Evolutionary conservation across 2,329 filamentous ascomycete genomes (phyloP), one percentile per base, ranked within the genome.

Genomic region (Aspergillus neoniger): DNA sequence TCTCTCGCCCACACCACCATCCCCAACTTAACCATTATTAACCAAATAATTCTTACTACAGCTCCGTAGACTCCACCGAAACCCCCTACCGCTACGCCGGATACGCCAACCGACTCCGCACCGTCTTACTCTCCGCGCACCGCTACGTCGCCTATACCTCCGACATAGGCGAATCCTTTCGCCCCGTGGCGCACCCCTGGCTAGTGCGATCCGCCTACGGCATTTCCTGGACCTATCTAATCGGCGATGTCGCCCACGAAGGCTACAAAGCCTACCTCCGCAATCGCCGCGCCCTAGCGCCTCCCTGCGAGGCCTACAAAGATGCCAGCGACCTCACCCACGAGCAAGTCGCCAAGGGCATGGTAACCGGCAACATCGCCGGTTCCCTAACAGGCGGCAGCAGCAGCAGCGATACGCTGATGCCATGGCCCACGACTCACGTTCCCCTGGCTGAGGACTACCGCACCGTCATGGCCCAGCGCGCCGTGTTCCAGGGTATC

Each of bases 91-190:
- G 95, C 71, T 99, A 98, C 79, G 94, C 93, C 59, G 95, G 91
- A 68, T 99, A 99, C 79, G 91, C 92, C 51, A 87, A 88, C 62
- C 88, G 95, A 52, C 80, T 95, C 64, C 88, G 91, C 63, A 96
- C 93, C 7, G 91, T 98, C 67, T 87, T 99, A 71, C 82, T 93
- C 68, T 92, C 91, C 15, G 93, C 93, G 4, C 95, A 98, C 72
- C 89, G 95, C 71, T 99, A 99, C 72, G 92, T 99, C 52, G 95
- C 95, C 59, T 99, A 99, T 76, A 98, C 95, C 0, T 93, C 89
- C 19, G 94, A 98, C 71, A 94, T 99, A 65, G 95, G 95, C 74
- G 95, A 99, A 77, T 96, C 91, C 0, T 99, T 99, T 79, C 87
- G 95, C 2, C 95, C 95, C 0, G 85, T 99, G 41, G 93, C 94